Conservation (phyloP, 768 basidiomycete genomes). For the Rhizopogon sp. region DNA sequence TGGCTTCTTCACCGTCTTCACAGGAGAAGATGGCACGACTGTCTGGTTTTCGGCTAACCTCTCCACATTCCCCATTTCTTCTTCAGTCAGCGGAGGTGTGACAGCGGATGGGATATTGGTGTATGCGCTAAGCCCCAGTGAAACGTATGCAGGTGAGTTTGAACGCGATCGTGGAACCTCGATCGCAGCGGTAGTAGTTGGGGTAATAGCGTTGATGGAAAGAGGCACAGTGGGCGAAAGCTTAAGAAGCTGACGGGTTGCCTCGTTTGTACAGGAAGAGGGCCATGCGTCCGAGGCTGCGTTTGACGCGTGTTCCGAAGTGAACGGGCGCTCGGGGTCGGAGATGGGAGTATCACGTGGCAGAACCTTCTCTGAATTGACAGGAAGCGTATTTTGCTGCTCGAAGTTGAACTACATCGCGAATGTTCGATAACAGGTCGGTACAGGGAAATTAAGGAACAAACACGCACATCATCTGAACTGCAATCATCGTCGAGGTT, state of each 20-base stretch:
- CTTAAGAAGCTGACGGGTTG: not conserved
- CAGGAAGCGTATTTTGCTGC: too few species aligned
- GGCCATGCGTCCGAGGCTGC: not conserved
- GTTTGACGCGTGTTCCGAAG: not conserved
- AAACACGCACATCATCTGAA: slow-evolving; percentile 28
- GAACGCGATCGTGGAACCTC: not conserved
- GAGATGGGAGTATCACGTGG: not conserved
- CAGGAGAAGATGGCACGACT: not conserved
- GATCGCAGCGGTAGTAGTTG: not conserved
- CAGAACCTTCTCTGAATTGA: not conserved
- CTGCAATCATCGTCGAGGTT: slow-evolving; percentile 1
- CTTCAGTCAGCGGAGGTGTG: not conserved
- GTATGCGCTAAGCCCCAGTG: not conserved
- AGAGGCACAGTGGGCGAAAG: not conserved
- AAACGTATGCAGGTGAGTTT: not conserved
- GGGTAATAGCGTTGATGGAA: not conserved
- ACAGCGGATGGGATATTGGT: not conserved
- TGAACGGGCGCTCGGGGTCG: not conserved
- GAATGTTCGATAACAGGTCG: not conserved
- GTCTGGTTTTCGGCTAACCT: not conserved
- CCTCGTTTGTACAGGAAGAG: not conserved
- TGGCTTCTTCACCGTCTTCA: slow-evolving; percentile 9
- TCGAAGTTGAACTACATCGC: not conserved
- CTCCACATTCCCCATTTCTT: not conserved
- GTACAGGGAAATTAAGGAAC: slow-evolving; percentile 6